phyloP scores from a whole-genome alignment of 139 green algal species.

The Raphidocelis subcapitata region DNA sequence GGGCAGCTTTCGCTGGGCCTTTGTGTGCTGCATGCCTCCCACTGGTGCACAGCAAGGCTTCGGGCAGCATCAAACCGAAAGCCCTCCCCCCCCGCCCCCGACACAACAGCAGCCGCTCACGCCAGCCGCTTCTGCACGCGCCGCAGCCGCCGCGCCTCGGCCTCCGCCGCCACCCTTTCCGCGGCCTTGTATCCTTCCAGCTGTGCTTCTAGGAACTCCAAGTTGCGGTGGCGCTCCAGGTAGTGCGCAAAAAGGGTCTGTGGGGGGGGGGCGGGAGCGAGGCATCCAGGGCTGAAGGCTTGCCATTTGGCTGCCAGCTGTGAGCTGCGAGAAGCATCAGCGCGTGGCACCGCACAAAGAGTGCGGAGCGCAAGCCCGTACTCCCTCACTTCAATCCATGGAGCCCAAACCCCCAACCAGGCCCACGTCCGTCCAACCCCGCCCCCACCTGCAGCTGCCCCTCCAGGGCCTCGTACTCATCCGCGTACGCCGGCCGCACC shows the following conservation, averaged over 20 bases:
- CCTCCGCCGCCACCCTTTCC: constrained; percentile 71
- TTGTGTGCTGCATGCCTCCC: too few species aligned
- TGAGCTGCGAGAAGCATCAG: too few species aligned
- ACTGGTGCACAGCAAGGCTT: too few species aligned
- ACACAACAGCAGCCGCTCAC: constrained; percentile 30
- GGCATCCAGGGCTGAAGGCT: too few species aligned
- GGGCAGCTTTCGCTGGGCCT: too few species aligned
- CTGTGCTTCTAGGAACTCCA: constrained; percentile 69
- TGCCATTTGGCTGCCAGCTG: too few species aligned
- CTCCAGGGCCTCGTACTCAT: constrained; percentile 83
- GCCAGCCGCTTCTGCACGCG: constrained; percentile 78
- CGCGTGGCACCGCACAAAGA: too few species aligned
- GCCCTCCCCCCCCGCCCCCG: too few species aligned
- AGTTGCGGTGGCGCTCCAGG: constrained; percentile 66
- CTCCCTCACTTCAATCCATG: too few species aligned
- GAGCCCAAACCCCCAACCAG: too few species aligned
- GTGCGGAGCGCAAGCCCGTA: too few species aligned
- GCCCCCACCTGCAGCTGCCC: constrained; percentile 55
- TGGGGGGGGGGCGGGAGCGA: neutral
- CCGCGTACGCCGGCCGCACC: constrained; percentile 82
- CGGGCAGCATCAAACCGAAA: neutral
- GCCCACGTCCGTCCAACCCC: too few species aligned
- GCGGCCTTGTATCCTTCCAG: constrained; percentile 21
- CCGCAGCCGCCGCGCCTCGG: constrained; percentile 58
- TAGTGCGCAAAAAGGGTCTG: constrained; percentile 44